These are phyloP conservation scores for Rutstroemia sp. DNA, from an alignment of 2,329 filamentous ascomycete species.

Conservation along the genomic window DNA sequence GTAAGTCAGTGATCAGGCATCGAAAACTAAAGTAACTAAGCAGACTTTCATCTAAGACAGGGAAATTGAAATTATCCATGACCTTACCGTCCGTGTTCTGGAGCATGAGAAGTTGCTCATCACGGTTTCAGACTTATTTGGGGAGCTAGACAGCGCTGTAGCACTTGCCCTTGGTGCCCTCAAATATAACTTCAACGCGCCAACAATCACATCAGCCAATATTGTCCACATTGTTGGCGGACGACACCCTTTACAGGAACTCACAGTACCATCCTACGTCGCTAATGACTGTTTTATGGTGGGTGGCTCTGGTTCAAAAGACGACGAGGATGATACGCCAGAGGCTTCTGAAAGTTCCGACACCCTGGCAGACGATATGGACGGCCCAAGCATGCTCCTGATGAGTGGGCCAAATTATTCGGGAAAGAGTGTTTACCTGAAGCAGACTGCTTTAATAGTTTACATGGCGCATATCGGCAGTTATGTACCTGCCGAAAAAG, in stretches of 20 bases:
- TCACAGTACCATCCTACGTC: conserved; percentile 72
- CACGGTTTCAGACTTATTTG: conserved; percentile 69
- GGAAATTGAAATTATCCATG: conserved; percentile 83
- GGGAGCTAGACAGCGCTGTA: conserved; percentile 78
- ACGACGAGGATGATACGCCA: conserved; percentile 4
- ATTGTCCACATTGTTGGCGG: conserved; percentile 69
- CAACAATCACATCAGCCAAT: conserved; percentile 63
- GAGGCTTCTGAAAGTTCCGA: not conserved
- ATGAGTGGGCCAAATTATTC: conserved; percentile 95
- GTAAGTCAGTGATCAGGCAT: conserved; percentile 35
- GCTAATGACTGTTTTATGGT: conserved; percentile 69
- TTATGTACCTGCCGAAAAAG: conserved; percentile 75
- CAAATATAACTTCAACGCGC: conserved; percentile 63
- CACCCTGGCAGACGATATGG: conserved; percentile 14
- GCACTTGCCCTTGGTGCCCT: conserved; percentile 72
- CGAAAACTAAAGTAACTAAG: not conserved
- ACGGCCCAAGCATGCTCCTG: conserved; percentile 61
- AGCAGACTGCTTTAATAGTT: conserved; percentile 83
- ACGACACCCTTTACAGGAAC: conserved; percentile 79
- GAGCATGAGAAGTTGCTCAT: conserved; percentile 59
- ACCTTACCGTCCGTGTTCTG: conserved; percentile 64
- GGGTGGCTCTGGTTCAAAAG: conserved; percentile 45
- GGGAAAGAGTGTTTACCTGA: conserved; percentile 92
- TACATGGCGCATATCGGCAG: conserved; percentile 91
- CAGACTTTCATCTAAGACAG: conserved; percentile 45